A percentile compares a stretch with the other conserved stretches of the same genome.
These are phyloP conservation scores for Didymella pomorum DNA, from an alignment of 2,329 filamentous ascomycete species.

Conservation along the genomic window DNA sequence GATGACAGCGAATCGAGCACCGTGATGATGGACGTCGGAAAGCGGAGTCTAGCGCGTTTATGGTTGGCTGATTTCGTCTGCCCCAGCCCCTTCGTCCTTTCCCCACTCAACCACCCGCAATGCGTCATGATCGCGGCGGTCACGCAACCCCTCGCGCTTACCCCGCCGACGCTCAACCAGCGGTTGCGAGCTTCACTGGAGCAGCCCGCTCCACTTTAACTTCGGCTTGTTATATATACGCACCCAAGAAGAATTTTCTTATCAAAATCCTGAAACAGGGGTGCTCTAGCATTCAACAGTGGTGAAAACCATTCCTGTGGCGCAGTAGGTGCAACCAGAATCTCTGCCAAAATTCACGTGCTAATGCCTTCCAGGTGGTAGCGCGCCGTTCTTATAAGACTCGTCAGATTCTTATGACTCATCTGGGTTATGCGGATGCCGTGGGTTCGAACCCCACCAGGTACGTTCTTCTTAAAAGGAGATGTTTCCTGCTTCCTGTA, in stretches of 20 bases:
- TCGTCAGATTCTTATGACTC: slow-evolving; percentile 48
- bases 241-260: too few species aligned
- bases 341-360: too few species aligned
- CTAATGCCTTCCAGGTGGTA: too few species aligned
- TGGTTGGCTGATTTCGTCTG: slow-evolving; percentile 21
- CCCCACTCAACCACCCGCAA: slow-evolving; percentile 16
- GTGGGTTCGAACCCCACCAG: slow-evolving; percentile 52
- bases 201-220: too few species aligned
- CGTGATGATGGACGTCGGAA: slow-evolving; percentile 21
- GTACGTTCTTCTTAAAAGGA: slow-evolving; percentile 22
- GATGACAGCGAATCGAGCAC: slow-evolving; percentile 19
- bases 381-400: slow-evolving; percentile 59
- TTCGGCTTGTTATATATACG: too few species aligned
- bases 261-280: slow-evolving; percentile 10
- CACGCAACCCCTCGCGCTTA: neutral
- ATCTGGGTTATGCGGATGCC: slow-evolving; percentile 56
- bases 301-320: slow-evolving; percentile 47
- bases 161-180: neutral
- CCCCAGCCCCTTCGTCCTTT: slow-evolving; percentile 16
- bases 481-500: slow-evolving; percentile 19
- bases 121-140: slow-evolving; percentile 4
- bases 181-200: neutral
- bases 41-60: slow-evolving; percentile 17
- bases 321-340: too few species aligned
- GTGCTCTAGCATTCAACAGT: slow-evolving; percentile 1